Evolutionary conservation across 106 monocot genomes (phyloP).

Genomic region (Amphibolis antarctica): DNA sequence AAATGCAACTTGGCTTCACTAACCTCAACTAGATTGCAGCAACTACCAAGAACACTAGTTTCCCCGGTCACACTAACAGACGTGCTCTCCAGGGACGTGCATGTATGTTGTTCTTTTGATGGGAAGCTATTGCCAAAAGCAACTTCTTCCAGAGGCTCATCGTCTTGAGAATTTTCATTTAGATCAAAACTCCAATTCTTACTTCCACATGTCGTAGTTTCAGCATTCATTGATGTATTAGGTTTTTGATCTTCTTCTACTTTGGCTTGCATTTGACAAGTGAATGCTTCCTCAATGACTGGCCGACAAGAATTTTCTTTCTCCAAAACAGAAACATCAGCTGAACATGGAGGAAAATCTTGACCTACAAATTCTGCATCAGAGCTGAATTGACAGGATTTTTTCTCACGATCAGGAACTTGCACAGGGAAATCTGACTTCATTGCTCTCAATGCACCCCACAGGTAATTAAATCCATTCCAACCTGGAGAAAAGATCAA

Average conservation of each 20-base stretch:
- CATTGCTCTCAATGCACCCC: slow-evolving; percentile 59
- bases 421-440: slow-evolving; percentile 9
- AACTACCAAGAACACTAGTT: neutral
- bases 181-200: neutral
- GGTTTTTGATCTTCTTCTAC: neutral
- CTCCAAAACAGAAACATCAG: slow-evolving; percentile 8
- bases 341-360: slow-evolving; percentile 4
- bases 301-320: slow-evolving; percentile 6
- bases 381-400: slow-evolving; percentile 7
- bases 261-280: slow-evolving; percentile 1
- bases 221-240: slow-evolving; percentile 1
- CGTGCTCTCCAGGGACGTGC: neutral
- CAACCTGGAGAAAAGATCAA: slow-evolving; percentile 45
- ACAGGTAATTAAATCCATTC: slow-evolving; percentile 79
- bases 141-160: neutral
- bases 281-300: slow-evolving; percentile 8
- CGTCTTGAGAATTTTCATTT: slow-evolving; percentile 3
- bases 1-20: neutral
- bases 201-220: neutral
- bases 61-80: neutral
- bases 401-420: neutral
- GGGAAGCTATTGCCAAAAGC: neutral
- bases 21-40: neutral
- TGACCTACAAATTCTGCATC: slow-evolving; percentile 6
- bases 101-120: slow-evolving; percentile 2